Evolutionary conservation across 306 rosid species (phyloP).

Genomic region (Fragaria ananassa): DNA sequence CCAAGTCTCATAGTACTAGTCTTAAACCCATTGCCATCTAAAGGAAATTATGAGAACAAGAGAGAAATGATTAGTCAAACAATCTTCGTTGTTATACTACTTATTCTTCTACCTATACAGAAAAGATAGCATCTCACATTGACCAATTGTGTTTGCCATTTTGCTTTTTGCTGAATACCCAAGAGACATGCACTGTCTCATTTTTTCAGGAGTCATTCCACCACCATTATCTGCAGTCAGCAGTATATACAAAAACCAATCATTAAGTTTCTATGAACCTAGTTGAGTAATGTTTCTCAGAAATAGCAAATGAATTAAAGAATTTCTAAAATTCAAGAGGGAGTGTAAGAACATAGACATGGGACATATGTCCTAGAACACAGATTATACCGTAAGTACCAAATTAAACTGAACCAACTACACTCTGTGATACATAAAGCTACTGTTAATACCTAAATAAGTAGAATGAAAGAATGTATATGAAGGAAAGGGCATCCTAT

Average conservation of each 20-base stretch:
- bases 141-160: constrained; percentile 85
- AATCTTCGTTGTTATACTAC: neutral
- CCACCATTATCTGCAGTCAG: constrained; percentile 83
- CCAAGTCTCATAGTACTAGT: constrained; percentile 97
- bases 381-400: neutral
- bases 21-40: constrained; percentile 98
- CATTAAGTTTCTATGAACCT: neutral
- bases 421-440: neutral
- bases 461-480: neutral
- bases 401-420: neutral
- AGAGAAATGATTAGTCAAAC: neutral
- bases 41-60: neutral
- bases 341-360: neutral
- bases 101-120: neutral
- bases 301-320: neutral
- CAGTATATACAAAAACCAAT: constrained; percentile 9
- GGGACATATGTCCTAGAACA: neutral
- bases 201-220: constrained; percentile 88
- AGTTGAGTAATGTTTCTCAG: neutral
- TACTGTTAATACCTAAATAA: neutral
- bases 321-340: neutral
- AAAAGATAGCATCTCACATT: constrained; percentile 37
- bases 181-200: constrained; percentile 97
- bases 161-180: constrained; percentile 90
- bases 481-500: neutral